A percentile compares a stretch with the other conserved stretches of the same genome.
Evolutionary conservation across 768 basidiomycete species (phyloP).

Genomic region (Boletus pseudopeckii): DNA sequence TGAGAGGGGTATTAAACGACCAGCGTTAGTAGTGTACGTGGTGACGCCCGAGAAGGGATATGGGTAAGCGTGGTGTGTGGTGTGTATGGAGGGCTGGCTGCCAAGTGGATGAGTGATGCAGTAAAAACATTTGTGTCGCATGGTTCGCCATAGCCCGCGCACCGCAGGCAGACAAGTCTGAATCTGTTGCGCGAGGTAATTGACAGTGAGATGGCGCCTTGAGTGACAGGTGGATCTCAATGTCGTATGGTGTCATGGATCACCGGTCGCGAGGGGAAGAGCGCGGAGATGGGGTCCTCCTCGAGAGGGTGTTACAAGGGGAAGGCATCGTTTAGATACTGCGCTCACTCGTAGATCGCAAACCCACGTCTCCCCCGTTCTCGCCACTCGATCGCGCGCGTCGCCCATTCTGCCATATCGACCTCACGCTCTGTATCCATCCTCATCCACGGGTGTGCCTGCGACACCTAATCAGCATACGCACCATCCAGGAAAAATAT

Average conservation of each 20-base stretch:
- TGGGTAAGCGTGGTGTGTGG: neutral
- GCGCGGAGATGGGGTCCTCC: constrained; percentile 22
- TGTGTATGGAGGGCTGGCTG: neutral
- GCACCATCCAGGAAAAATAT: neutral
- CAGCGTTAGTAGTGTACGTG: constrained; percentile 22
- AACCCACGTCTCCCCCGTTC: constrained; percentile 24
- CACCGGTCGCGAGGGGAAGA: constrained; percentile 23
- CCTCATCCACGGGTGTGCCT: constrained; percentile 79
- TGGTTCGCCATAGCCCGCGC: neutral
- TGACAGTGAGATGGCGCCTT: neutral
- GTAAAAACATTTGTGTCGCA: neutral
- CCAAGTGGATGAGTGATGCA: neutral
- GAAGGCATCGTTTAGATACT: constrained; percentile 1
- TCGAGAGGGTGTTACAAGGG: constrained; percentile 11
- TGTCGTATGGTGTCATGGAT: constrained; percentile 5
- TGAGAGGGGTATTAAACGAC: constrained; percentile 28
- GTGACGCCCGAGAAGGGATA: neutral
- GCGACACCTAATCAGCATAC: neutral
- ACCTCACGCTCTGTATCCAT: constrained; percentile 59
- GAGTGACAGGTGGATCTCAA: constrained; percentile 1
- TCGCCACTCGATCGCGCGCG: constrained; percentile 42
- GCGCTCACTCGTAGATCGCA: constrained; percentile 24
- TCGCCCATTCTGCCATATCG: constrained; percentile 86
- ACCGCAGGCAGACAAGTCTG: neutral
- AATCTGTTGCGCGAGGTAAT: neutral